Conservation (phyloP, 192 early-diverging fungal species). For the Radiomyces spectabilis region DNA sequence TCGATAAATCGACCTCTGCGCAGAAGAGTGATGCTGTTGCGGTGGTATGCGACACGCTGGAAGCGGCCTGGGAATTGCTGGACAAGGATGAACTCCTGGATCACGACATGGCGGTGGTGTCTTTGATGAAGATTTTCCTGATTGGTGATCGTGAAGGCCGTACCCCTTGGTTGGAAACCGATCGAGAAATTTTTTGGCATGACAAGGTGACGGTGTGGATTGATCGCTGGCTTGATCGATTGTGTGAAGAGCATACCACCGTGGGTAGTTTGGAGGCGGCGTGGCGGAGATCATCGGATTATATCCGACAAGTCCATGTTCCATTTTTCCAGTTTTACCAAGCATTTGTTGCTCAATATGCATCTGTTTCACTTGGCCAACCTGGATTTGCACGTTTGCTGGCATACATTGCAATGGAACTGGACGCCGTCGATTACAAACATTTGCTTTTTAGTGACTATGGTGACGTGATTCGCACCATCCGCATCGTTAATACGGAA, state of each 20-base stretch:
- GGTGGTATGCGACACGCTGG: not conserved
- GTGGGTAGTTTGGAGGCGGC: constrained; percentile 11
- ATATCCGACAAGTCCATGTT: constrained; percentile 23
- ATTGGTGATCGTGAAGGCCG: constrained; percentile 24
- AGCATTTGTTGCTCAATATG: constrained; percentile 25
- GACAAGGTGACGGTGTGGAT: constrained; percentile 6
- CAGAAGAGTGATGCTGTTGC: not conserved
- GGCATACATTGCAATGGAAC: constrained; percentile 9
- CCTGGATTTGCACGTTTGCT: constrained; percentile 20
- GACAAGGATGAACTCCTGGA: not conserved
- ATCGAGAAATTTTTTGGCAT: constrained; percentile 21
- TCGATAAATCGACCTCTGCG: constrained; percentile 9
- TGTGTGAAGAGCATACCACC: not conserved
- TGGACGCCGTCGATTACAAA: constrained; percentile 18
- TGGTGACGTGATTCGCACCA: constrained; percentile 9
- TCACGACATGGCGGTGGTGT: not conserved
- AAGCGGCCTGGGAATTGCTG: not conserved
- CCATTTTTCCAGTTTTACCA: constrained; percentile 35
- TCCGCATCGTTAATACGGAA: not conserved
- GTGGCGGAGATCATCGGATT: constrained; percentile 18
- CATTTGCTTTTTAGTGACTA: constrained; percentile 22
- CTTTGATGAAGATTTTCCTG: constrained; percentile 27
- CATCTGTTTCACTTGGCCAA: constrained; percentile 24
- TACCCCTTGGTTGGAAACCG: constrained; percentile 7
- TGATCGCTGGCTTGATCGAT: constrained; percentile 3